These are phyloP conservation scores for Hypoxylon cercidicola DNA, from an alignment of 495 filamentous ascomycete species.

Conservation along the genomic window DNA sequence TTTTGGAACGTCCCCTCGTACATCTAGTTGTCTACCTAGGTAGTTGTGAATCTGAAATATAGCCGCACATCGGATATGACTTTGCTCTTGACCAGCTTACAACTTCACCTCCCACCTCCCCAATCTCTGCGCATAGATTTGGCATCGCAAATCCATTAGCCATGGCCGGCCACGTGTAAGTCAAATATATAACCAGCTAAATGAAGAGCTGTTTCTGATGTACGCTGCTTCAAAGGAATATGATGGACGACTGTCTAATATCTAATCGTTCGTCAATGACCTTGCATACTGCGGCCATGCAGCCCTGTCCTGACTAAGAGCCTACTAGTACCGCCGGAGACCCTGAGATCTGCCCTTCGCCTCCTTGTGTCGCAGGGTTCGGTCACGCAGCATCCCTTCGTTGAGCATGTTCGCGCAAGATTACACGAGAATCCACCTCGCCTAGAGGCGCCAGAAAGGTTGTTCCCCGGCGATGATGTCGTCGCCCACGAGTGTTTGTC, in stretches of 20 bases:
- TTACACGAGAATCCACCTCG: constrained; percentile 23
- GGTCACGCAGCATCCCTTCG: constrained; percentile 35
- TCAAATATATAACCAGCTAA: background rate
- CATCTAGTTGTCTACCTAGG: no score
- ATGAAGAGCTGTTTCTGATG: background rate
- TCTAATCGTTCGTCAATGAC: constrained; percentile 27
- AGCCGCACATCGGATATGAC: no score
- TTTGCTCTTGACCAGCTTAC: no score
- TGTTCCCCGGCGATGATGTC: constrained; percentile 27
- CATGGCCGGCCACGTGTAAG: constrained; percentile 42
- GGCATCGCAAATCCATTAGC: background rate
- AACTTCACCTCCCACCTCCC: no score
- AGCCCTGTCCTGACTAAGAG: constrained; percentile 12
- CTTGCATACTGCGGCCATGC: background rate
- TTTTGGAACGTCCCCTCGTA: no score
- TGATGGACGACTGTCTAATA: constrained; percentile 44
- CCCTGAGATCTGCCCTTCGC: constrained; percentile 37
- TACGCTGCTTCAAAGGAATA: constrained; percentile 21
- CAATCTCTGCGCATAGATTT: background rate
- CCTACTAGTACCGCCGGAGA: constrained; percentile 28
- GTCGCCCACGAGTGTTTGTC: constrained; percentile 16
- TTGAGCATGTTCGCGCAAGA: constrained; percentile 30
- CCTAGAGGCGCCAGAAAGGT: constrained; percentile 8
- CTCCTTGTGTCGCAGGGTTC: constrained; percentile 38
- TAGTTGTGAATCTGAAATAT: no score